phyloP scores from a whole-genome alignment of 1,139 yeast genomes.

The Schizosaccharomyces versatilis region DNA sequence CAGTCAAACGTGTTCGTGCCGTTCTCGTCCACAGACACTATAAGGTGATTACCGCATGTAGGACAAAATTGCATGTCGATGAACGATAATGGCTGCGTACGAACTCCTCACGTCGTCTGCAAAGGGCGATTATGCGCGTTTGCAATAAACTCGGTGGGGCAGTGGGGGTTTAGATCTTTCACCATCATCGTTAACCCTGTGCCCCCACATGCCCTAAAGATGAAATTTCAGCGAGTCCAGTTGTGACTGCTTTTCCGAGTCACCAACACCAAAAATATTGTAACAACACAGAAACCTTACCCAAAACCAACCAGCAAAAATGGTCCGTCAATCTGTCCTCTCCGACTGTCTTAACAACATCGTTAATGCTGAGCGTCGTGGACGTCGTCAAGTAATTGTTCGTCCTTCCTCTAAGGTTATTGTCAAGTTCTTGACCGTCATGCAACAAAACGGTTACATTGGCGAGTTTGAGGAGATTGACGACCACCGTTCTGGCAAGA shows the following conservation, averaged over 20 bases:
- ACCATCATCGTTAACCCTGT: too few species aligned
- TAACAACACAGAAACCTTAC: background rate
- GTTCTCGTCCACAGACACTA: background rate
- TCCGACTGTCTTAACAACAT: conserved; percentile 97
- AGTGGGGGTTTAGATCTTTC: too few species aligned
- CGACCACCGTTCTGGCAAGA: conserved; percentile 97
- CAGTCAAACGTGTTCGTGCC: conserved; percentile 10
- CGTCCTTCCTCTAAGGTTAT: conserved; percentile 98
- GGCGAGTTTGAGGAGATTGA: conserved; percentile 97
- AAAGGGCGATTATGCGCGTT: too few species aligned
- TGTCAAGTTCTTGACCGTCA: conserved; percentile 85
- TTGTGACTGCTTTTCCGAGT: background rate
- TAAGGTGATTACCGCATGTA: conserved; percentile 2
- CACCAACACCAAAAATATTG: too few species aligned
- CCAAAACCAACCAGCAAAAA: conserved; percentile 20
- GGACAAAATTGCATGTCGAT: conserved; percentile 2
- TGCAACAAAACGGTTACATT: conserved; percentile 97
- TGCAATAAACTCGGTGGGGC: too few species aligned
- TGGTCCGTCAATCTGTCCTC: conserved; percentile 97
- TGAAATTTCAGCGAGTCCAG: too few species aligned
- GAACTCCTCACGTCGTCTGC: too few species aligned
- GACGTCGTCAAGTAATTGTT: conserved; percentile 95
- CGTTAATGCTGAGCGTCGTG: conserved; percentile 98
- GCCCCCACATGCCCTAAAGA: too few species aligned
- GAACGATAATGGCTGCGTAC: too few species aligned